phyloP scores from a whole-genome alignment of 306 rosid species.

The Cucurbita pepo region DNA sequence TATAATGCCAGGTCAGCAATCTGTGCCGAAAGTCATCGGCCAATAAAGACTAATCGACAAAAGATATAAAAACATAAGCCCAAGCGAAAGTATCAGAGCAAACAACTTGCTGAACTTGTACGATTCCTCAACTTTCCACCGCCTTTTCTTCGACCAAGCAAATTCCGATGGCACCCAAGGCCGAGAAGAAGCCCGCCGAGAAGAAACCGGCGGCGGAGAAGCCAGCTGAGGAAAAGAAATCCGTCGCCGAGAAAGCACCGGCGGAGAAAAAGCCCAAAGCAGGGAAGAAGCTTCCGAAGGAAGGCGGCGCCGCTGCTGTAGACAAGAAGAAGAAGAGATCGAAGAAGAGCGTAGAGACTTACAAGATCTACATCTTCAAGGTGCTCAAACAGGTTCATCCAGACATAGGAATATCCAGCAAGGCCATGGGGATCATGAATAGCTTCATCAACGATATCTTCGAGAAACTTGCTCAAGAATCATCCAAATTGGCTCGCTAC shows the following conservation, averaged over 20 bases:
- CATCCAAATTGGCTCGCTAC: conserved; percentile 46
- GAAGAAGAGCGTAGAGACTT: conserved; percentile 56
- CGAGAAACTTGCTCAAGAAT: conserved; percentile 14
- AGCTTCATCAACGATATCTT: neutral
- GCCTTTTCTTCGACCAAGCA: neutral
- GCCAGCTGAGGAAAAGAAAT: conserved; percentile 21
- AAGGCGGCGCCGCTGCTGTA: conserved; percentile 23
- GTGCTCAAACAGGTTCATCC: conserved; percentile 77
- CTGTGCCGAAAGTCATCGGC: neutral
- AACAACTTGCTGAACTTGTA: too few relatives aligned
- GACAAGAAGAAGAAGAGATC: conserved; percentile 61
- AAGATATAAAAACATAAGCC: neutral
- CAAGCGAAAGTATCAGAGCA: rapidly evolving
- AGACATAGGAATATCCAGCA: conserved; percentile 64
- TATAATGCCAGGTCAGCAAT: neutral
- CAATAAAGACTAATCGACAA: neutral
- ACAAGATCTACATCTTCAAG: conserved; percentile 75
- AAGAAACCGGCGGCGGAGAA: conserved; percentile 32
- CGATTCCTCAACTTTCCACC: neutral
- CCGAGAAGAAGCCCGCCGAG: conserved; percentile 13
- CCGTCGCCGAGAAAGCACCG: conserved; percentile 28
- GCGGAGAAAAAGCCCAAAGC: conserved; percentile 75
- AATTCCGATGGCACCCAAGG: conserved; percentile 53
- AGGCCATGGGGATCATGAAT: conserved; percentile 85
- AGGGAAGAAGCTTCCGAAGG: conserved; percentile 63